A percentile compares a stretch with the other conserved stretches of the same genome.
These are phyloP conservation scores for Pythium brachiatum DNA, from an alignment of 352 stramenopile species.

Conservation along the genomic window DNA sequence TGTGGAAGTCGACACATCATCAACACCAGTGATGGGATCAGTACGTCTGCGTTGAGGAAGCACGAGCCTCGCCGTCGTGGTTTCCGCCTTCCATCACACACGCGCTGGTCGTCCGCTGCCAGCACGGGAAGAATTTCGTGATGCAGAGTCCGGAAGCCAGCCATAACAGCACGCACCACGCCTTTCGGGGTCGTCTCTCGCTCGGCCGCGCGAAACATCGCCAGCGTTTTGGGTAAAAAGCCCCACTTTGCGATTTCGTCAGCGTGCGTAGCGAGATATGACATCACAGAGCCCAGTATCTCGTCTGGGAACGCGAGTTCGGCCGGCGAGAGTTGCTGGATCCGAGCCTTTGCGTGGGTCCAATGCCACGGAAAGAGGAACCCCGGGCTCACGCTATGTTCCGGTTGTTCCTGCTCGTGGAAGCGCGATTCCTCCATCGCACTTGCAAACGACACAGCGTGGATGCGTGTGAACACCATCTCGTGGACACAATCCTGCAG, in stretches of 20 bases:
- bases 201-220: conserved; percentile 23
- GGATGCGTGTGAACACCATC: conserved; percentile 21
- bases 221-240: conserved; percentile 27
- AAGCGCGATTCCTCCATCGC: conserved; percentile 20
- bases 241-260: not conserved
- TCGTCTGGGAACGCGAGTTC: conserved; percentile 29
- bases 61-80: conserved; percentile 12
- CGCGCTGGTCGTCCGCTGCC: not conserved
- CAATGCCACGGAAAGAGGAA: conserved; percentile 30
- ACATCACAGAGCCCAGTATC: conserved; percentile 1
- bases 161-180: conserved; percentile 27
- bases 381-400: not conserved
- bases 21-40: conserved; percentile 33
- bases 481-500: conserved; percentile 26
- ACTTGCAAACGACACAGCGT: conserved; percentile 5
- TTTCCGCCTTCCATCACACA: not conserved
- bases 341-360: conserved; percentile 25
- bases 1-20: conserved; percentile 28
- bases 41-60: conserved; percentile 32
- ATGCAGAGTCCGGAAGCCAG: conserved; percentile 26
- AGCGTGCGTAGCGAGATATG: conserved; percentile 1
- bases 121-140: conserved; percentile 23
- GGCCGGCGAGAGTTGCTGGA: conserved; percentile 16
- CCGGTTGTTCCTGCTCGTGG: conserved; percentile 1
- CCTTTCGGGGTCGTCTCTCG: conserved; percentile 27